phyloP scores from a whole-genome alignment of 805 yeast species.

The Candida awuae region DNA sequence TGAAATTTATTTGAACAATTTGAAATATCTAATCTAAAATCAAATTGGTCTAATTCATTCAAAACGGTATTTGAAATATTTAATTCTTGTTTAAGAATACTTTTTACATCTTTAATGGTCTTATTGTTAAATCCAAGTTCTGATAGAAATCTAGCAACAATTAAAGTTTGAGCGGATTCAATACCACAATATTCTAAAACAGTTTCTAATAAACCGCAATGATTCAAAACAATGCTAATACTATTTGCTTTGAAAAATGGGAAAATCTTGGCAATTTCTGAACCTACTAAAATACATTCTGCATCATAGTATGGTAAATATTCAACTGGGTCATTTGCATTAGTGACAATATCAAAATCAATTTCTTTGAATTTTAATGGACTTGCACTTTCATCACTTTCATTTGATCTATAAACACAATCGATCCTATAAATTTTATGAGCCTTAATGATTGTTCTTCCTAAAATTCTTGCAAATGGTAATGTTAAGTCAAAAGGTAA shows the following conservation, averaged over 20 bases:
- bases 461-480: conserved; percentile 81
- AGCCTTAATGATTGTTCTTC: conserved; percentile 47
- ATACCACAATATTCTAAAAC: conserved; percentile 77
- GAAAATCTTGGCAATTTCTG: conserved; percentile 57
- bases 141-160: conserved; percentile 65
- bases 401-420: conserved; percentile 69
- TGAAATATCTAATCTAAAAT: conserved; percentile 64
- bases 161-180: conserved; percentile 61
- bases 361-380: conserved; percentile 75
- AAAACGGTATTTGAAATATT: conserved; percentile 74
- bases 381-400: conserved; percentile 51
- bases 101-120: conserved; percentile 49
- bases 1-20: conserved; percentile 54
- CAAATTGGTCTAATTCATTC: conserved; percentile 74
- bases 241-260: conserved; percentile 59
- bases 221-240: conserved; percentile 62
- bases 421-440: conserved; percentile 68
- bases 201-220: conserved; percentile 68
- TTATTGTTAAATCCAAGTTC: conserved; percentile 63
- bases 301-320: conserved; percentile 63
- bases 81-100: conserved; percentile 47
- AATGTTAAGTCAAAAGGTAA: conserved; percentile 83
- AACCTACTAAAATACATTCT: conserved; percentile 75
- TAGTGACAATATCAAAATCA: conserved; percentile 73
- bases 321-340: conserved; percentile 22